Conservation (phyloP, 495 filamentous ascomycete species). For the Penicillium verhagenii region DNA sequence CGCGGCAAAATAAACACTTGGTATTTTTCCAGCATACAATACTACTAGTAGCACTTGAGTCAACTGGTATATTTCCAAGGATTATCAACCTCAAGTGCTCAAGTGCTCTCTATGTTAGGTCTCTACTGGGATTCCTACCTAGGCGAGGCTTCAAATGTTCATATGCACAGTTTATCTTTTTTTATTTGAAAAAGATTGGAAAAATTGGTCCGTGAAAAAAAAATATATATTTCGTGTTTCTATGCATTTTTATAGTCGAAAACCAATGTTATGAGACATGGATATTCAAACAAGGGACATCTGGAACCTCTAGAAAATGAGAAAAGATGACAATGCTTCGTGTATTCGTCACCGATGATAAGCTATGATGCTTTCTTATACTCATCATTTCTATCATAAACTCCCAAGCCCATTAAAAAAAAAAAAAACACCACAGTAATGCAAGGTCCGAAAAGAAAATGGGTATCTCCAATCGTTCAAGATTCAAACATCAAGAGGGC, state of each 20-base stretch:
- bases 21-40: too few relatives aligned
- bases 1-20: too few relatives aligned
- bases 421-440: slow-evolving; percentile 9
- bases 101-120: too few relatives aligned
- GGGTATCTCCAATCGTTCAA: slow-evolving; percentile 12
- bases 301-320: background rate
- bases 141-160: too few relatives aligned
- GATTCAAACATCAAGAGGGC: background rate
- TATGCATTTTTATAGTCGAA: background rate
- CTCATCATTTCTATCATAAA: background rate
- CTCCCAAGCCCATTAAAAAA: background rate
- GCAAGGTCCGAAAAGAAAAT: slow-evolving; percentile 7
- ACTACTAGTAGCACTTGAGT: too few relatives aligned
- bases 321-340: background rate
- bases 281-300: background rate
- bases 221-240: slow-evolving; percentile 1
- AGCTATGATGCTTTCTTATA: background rate
- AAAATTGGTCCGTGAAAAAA: too few relatives aligned
- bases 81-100: too few relatives aligned
- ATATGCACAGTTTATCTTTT: too few relatives aligned
- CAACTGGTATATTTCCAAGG: too few relatives aligned
- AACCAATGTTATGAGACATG: background rate
- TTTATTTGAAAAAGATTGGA: too few relatives aligned
- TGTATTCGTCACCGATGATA: background rate
- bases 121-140: too few relatives aligned